A percentile compares a stretch with the other conserved stretches of the same genome.
Conservation (phyloP, 2,329 filamentous ascomycete genomes). For the Pyricularia sp. region DNA sequence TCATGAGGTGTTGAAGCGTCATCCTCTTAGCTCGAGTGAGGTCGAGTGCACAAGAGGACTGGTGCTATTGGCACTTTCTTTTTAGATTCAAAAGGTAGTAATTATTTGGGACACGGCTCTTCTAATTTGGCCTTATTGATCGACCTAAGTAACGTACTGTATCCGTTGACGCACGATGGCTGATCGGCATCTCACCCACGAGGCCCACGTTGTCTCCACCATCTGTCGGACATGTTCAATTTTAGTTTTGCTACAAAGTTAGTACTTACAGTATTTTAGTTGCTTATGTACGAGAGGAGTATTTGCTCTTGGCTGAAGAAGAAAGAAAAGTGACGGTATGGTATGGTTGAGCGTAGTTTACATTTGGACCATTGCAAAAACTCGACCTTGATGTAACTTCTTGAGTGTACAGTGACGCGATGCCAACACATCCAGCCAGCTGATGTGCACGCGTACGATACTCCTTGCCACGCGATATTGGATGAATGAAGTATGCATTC, state of each 20-base stretch:
- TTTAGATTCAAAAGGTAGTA: not conserved
- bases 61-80: not conserved
- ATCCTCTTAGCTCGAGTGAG: not conserved
- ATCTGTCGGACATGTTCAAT: not conserved
- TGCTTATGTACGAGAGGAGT: too few relatives aligned
- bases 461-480: not conserved
- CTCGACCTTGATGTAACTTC: not conserved
- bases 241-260: not conserved
- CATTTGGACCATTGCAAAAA: too few relatives aligned
- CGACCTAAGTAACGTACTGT: not conserved
- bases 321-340: too few relatives aligned
- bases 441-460: not conserved
- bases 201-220: not conserved
- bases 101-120: not conserved
- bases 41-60: not conserved
- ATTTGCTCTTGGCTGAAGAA: too few relatives aligned
- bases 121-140: not conserved
- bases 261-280: too few relatives aligned
- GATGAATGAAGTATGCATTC: not conserved
- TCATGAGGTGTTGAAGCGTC: not conserved
- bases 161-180: not conserved
- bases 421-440: not conserved
- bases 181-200: not conserved
- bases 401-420: not conserved
- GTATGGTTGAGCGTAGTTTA: too few relatives aligned